Conservation (phyloP, 2,329 filamentous ascomycete genomes). For the Chlorencoelia australis region DNA sequence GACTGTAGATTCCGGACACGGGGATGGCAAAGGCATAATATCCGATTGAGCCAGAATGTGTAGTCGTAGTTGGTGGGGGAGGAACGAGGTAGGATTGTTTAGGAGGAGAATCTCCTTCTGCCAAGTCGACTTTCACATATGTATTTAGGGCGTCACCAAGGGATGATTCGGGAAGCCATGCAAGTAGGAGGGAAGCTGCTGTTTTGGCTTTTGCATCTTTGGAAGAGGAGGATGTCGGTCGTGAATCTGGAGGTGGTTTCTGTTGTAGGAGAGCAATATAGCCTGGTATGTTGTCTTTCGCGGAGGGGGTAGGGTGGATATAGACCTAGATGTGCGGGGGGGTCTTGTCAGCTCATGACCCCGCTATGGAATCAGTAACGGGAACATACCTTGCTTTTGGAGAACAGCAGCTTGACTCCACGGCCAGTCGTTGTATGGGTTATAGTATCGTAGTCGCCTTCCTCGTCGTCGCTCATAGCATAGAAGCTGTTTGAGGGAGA, state of each 20-base stretch:
- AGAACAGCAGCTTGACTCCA: conserved; percentile 88
- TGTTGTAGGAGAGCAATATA: conserved; percentile 92
- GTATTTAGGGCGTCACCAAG: conserved; percentile 78
- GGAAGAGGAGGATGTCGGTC: conserved; percentile 21
- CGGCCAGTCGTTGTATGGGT: conserved; percentile 65
- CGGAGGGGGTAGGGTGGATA: conserved; percentile 83
- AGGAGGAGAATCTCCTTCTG: conserved; percentile 69
- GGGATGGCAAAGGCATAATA: conserved; percentile 89
- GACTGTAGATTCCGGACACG: conserved; percentile 79
- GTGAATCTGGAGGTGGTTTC: conserved; percentile 42
- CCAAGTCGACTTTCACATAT: conserved; percentile 92
- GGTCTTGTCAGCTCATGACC: conserved; percentile 8
- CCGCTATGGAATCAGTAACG: too few relatives aligned
- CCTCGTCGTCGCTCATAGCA: conserved; percentile 92
- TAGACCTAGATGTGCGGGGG: conserved; percentile 59
- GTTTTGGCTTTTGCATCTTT: conserved; percentile 38
- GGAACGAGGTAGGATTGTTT: conserved; percentile 85
- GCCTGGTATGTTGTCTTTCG: conserved; percentile 91
- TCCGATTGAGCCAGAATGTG: conserved; percentile 60
- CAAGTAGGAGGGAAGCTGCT: conserved; percentile 70
- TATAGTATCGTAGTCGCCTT: conserved; percentile 91
- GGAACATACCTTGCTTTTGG: conserved; percentile 78
- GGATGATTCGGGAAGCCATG: conserved; percentile 85
- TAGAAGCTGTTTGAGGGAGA: conserved; percentile 87
- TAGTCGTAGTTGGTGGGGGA: conserved; percentile 76